Evolutionary conservation across 139 green algal species (phyloP), one percentile per base, ranked within the genome.

Genomic region (Spirogloea muscicola): DNA sequence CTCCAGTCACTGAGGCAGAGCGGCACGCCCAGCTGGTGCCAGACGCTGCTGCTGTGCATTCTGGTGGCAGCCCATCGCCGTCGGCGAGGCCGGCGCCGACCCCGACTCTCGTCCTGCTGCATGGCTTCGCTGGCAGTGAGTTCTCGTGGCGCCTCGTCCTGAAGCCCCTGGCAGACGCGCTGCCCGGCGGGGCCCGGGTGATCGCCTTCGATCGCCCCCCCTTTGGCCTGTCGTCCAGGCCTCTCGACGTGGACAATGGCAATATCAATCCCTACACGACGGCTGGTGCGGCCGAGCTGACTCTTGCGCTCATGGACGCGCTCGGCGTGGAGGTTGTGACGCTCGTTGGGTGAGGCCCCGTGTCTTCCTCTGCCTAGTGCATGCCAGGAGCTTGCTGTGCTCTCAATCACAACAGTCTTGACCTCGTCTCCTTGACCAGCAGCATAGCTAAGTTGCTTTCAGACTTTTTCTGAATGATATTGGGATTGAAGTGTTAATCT

Each of bases 171-270:
- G 86, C 77, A 41, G 36, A 72, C 21, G 65, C 62, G 18, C 4
- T 29, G 5, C 25, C 59, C 13, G 46, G 16, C 39, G 57, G 65
- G 1, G 84, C 73, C 40, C 60, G 83, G 6, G 84, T 91, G 0
- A 68, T 91, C 41, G 84, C 87, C 29, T 89, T 88, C 68, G 87
- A 91, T 70, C 66, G 87, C 27, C 87, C 87, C 6, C 87, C 87
- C 1, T 91, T 88, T 83, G 87, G 87, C 10, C 83, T 91, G 3
- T 80, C 67, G 39, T 38, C 82, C 34, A n/a, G 87, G 21, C 87
- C 87, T 1, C 37, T 87, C 43, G 49, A 34, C 3, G 88, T 88
- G 86, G 40, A 58, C 13, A 52, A 38, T 3, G 79, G 64, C n/a
- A 38, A 40, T 31, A 63, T 68, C 57, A 89, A 88, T 72, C 87